Evolutionary conservation across 2,329 filamentous ascomycete genomes (phyloP), one percentile per base, ranked within the genome.

Genomic region (Aspergillus latus): DNA sequence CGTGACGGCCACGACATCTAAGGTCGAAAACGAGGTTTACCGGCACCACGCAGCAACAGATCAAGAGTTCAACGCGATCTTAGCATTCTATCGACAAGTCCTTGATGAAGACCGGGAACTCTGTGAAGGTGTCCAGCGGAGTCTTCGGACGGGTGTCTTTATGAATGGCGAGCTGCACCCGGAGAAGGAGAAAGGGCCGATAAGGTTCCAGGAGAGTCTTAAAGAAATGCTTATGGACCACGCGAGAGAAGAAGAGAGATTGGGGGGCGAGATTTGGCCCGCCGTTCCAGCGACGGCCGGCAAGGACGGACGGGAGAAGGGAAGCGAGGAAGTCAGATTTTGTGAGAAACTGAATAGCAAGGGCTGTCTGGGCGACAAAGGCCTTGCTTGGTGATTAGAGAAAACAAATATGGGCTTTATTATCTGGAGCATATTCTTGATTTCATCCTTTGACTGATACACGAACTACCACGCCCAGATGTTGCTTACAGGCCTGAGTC

Each of bases 161-260:
- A 72, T 84, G 65, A 86, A 84, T 64, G 84, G 84, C 45, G 80
- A 85, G 67, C 72, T 87, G 68, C 84, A 87, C 66, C 84, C 84
- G 0, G 73, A 75, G 43, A 78, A 82, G 71, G 84, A 87, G 68
- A 80, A 67, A 59, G 66, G 64, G 1, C 80, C 81, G 0, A 71
- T 84, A 1, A 79, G 78, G 69, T 84, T 84, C 72, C 80, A 84
- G 70, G 75, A 76, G 13, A 68, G 68, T 10, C 75, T 82, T 30
- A 78, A 79, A 10, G 73, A 79, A 40, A 64, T 76, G 36, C 67
- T 84, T 21, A 74, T 74, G 57, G 73, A 74, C 40, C 80, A 84
- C 59, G 71, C 75, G 52, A 52, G 56, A 34, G 68, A 73, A 57
- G 71, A 73, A 45, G 71, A 75, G 59, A 70, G 74, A 57, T 72